Evolutionary conservation across 2,329 filamentous ascomycete genomes (phyloP), one percentile per base, ranked within the genome.

Genomic region (Beauveria australis): DNA sequence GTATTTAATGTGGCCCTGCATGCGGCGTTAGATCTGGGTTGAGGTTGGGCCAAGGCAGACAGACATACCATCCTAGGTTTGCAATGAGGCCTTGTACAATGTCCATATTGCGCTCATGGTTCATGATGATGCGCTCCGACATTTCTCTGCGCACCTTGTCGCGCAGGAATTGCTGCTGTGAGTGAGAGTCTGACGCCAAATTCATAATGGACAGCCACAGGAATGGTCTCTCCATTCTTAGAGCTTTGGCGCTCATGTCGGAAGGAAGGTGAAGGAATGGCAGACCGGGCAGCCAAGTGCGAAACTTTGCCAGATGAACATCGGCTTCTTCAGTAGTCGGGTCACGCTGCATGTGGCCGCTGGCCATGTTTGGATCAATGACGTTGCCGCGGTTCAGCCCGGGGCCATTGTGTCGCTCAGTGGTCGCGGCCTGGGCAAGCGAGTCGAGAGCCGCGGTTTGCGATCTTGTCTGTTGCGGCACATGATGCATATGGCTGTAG

Each of bases 51-150:
- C 6, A 8, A 22, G 14, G 33, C 5, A 28, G 44, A 64, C 5
- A 28, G 44, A 64, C 73, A 64, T 67, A 78, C 79, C 81, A 84
- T 37, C 72, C 70, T 24, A 76, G 71, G 58, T 71, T 78, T 56
- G 64, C 72, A 18, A 86, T 66, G 3, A 84, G 61, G 0, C 81
- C 81, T 12, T 80, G 71, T 2, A 86, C 69, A 12, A 84, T 63
- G 63, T 85, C 83, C 44, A 84, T 70, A 53, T 68, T 76, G 55
- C 77, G 75, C 60, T 83, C 79, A n/a, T 75, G 70, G 10, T 79
- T 74, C 14, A 81, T 61, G 7, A 84, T 65, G 28, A 82, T 69
- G 60, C 74, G 75, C n/a, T 76, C 72, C 0, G 78, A 74, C 16
- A 83, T 57, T 28, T 78, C 72, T 49, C 75, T 71, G 47, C 77